Evolutionary conservation across 108 stramenopile species (phyloP), one percentile per base, ranked within the genome.

Genomic region (Phaeodactylum tricornutum): DNA sequence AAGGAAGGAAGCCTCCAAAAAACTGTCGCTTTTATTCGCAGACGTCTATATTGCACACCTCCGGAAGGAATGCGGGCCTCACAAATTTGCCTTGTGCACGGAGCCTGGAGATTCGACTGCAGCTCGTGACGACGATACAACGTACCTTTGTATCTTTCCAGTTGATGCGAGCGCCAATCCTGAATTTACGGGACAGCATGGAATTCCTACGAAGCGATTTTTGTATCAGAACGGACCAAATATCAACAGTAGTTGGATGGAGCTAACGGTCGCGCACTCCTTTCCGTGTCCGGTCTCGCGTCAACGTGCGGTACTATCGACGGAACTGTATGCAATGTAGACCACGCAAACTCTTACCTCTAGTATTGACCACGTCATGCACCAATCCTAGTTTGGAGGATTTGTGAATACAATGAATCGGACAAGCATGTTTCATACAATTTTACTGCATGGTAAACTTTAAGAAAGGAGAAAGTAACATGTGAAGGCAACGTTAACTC

Each of bases 221-320:
- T 29, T 32, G 14, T 26, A 42, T 43, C 17, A 30, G 45, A 62
- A 51, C 45, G 66, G 36, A 44, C 73, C 47, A 61, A 57, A 30
- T 51, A 62, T 38, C 69, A 57, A 23, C 14, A 60, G 36, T 29
- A 68, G 31, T 14, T 61, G 74, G 25, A 69, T 77, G 0, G 77
- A 92, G 54, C 56, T 74, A 43, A 78, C 83, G 1, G 85, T 87
- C 37, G 83, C 83, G 1, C 65, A 70, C 16, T 47, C 56, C 32
- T 87, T 87, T 38, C 89, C 89, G 32, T 82, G 79, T 44, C 67
- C 67, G 30, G 37, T 82, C 0, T 87, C 89, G 3, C 67, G 89
- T 16, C 89, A 91, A 52, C 69, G 84, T 12, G 59, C 60, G 9
- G 36, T 82, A 29, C 36, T 88, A 17, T 74, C 77, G 24, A 73